These are phyloP conservation scores for Blastocystis sp. DNA, from an alignment of 352 stramenopile species.

Conservation along the genomic window DNA sequence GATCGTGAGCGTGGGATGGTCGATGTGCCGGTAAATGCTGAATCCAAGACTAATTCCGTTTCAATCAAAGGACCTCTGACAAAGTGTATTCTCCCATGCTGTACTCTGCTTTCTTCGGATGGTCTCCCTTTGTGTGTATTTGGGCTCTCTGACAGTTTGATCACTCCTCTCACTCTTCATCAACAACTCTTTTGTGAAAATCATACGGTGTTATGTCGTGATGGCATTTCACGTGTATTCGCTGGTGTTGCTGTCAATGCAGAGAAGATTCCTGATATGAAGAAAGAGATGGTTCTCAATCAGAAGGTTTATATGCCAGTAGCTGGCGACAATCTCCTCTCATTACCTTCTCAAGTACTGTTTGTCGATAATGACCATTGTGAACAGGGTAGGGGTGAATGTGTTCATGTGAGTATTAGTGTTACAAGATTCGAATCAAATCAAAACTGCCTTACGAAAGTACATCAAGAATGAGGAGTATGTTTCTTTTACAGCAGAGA, in stretches of 20 bases:
- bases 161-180: neutral
- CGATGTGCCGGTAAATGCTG: neutral
- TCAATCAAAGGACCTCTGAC: slow-evolving; percentile 40
- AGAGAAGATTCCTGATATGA: neutral
- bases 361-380: slow-evolving; percentile 52
- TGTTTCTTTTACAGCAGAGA: slow-evolving; percentile 15
- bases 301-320: slow-evolving; percentile 43
- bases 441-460: neutral
- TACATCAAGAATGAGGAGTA: slow-evolving; percentile 45
- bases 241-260: neutral
- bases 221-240: slow-evolving; percentile 34
- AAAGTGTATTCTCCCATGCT: slow-evolving; percentile 42
- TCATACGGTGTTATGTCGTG: slow-evolving; percentile 5
- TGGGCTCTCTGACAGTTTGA: neutral
- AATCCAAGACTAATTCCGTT: neutral
- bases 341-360: slow-evolving; percentile 12
- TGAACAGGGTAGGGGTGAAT: neutral
- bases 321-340: slow-evolving; percentile 16
- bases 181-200: slow-evolving; percentile 34
- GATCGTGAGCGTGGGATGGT: slow-evolving; percentile 12
- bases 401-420: neutral
- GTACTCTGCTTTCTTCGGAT: neutral
- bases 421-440: neutral
- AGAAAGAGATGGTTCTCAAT: slow-evolving; percentile 51
- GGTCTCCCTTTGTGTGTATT: neutral